Evolutionary conservation across 2,329 filamentous ascomycete species (phyloP).

Genomic region (Sarocladium oryzae): DNA sequence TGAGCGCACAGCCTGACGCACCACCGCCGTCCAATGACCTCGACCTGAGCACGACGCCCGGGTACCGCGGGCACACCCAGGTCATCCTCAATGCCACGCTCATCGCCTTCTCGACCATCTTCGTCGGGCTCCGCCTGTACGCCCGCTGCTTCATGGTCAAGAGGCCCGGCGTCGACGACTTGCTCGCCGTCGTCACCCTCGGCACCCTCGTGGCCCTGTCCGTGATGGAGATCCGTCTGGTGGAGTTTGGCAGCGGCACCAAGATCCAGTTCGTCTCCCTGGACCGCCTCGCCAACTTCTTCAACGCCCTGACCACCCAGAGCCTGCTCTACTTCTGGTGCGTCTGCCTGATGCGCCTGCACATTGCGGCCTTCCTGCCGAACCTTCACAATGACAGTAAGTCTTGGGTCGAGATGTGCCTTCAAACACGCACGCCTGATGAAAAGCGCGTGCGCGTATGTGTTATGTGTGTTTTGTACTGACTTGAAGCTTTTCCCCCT

Average conservation of each 20-base stretch:
- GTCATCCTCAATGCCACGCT: conserved; percentile 3
- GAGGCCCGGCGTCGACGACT: neutral
- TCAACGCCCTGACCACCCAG: conserved; percentile 6
- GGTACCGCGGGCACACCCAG: conserved; percentile 4
- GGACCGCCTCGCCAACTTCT: neutral
- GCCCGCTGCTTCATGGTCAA: conserved; percentile 4
- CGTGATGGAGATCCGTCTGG: conserved; percentile 5
- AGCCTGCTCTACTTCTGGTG: conserved; percentile 23
- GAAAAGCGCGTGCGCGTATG: no score
- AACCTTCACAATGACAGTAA: conserved; percentile 28
- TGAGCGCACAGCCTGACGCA: neutral
- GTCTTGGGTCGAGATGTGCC: no score
- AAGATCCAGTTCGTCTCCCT: neutral
- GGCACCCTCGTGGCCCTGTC: neutral
- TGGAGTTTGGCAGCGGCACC: conserved; percentile 8
- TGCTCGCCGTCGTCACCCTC: neutral
- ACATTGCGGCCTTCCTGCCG: conserved; percentile 28
- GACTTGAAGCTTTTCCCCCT: no score
- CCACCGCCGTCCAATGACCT: conserved; percentile 5
- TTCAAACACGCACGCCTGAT: no score
- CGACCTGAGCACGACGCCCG: conserved; percentile 7
- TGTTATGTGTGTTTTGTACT: no score
- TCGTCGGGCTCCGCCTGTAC: conserved; percentile 2
- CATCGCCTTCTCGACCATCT: conserved; percentile 3
- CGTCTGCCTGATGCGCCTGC: conserved; percentile 24